Evolutionary conservation across 164 flowering plant genomes (phyloP).

Genomic region (Hamamelis virginiana): DNA sequence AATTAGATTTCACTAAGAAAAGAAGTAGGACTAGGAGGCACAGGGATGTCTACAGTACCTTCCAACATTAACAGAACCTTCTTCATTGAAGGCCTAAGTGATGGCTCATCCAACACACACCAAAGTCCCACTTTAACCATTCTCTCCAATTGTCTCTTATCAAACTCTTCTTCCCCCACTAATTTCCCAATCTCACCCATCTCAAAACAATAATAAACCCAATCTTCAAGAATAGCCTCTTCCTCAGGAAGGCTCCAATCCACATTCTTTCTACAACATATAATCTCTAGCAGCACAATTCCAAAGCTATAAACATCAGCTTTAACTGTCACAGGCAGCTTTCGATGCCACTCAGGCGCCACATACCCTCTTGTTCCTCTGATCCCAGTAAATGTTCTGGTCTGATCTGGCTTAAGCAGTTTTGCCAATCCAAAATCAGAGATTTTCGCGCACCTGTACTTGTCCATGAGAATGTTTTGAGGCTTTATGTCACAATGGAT

Average conservation of each 20-base stretch:
- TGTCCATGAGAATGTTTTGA: too few relatives aligned
- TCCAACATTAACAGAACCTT: not conserved
- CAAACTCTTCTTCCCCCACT: not conserved
- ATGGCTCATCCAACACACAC: constrained; percentile 21
- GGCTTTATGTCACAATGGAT: constrained; percentile 33
- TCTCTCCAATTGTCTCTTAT: constrained; percentile 12
- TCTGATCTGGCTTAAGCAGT: not conserved
- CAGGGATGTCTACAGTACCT: not conserved
- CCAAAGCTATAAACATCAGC: constrained; percentile 43
- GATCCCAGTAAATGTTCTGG: constrained; percentile 21
- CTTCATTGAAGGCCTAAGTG: constrained; percentile 24
- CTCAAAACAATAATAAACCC: constrained; percentile 14
- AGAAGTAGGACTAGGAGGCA: not conserved
- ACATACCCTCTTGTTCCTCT: constrained; percentile 45
- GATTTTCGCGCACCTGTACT: too few relatives aligned
- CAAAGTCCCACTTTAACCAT: constrained; percentile 20
- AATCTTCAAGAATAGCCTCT: constrained; percentile 14
- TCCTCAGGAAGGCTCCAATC: not conserved
- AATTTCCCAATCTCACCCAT: not conserved
- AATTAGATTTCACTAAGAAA: too few relatives aligned
- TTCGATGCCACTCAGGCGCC: constrained; percentile 41
- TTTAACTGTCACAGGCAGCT: constrained; percentile 27
- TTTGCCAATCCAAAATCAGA: too few relatives aligned
- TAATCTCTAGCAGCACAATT: constrained; percentile 22
- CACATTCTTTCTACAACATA: constrained; percentile 1